These are phyloP conservation scores for Aspergillus kassunensis DNA, from an alignment of 495 filamentous ascomycete species.

Conservation along the genomic window DNA sequence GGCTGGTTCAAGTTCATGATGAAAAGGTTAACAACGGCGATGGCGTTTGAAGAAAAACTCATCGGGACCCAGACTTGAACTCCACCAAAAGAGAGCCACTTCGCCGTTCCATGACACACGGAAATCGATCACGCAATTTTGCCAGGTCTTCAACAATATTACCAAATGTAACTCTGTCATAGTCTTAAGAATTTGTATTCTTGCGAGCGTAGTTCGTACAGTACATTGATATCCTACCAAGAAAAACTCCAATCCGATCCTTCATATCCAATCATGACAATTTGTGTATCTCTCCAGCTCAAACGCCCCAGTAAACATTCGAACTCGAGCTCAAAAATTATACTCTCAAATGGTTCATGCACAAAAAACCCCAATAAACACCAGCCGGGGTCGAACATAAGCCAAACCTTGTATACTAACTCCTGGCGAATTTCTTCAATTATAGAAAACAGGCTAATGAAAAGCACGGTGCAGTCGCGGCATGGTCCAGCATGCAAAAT, in stretches of 20 bases:
- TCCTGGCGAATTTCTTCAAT: not conserved
- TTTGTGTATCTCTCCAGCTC: conserved; percentile 30
- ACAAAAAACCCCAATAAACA: not conserved
- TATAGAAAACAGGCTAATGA: conserved; percentile 10
- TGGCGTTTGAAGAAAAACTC: conserved; percentile 9
- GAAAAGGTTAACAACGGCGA: not conserved
- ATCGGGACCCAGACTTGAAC: conserved; percentile 5
- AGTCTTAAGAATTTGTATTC: no score
- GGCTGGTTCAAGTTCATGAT: not conserved
- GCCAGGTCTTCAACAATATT: not conserved
- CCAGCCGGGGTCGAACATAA: not conserved
- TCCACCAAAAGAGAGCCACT: conserved; percentile 12
- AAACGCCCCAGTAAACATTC: conserved; percentile 20
- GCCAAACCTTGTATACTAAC: conserved; percentile 12
- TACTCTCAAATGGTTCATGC: not conserved
- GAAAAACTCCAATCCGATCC: conserved; percentile 9
- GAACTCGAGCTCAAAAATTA: conserved; percentile 2
- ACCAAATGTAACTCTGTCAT: not conserved
- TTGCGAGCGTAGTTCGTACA: no score
- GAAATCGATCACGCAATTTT: conserved; percentile 43
- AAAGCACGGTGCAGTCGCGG: conserved; percentile 5
- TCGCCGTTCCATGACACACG: conserved; percentile 39
- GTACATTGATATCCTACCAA: no score
- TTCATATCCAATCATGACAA: conserved; percentile 23
- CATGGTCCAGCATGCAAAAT: conserved; percentile 17